Percentiles rank a stretch among this genome's conserved stretches.
These are phyloP conservation scores for Pestalotiopsis sp. DNA, from an alignment of 2,329 filamentous ascomycete genomes.

Conservation along the genomic window DNA sequence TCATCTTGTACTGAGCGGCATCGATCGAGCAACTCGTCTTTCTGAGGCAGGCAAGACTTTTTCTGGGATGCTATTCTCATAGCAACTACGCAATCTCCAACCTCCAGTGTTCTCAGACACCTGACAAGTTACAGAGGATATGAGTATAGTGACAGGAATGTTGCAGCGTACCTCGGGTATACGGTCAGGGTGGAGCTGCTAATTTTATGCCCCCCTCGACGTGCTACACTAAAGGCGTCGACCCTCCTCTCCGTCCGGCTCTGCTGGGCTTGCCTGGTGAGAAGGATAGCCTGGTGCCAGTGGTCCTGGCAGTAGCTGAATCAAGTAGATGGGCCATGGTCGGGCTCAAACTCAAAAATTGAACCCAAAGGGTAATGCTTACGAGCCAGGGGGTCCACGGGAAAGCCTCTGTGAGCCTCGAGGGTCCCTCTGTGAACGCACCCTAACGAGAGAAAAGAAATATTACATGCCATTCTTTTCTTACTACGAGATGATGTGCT, in stretches of 20 bases:
- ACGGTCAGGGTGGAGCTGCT: neutral
- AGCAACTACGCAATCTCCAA: neutral
- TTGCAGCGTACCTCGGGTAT: neutral
- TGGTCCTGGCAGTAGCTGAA: slow-evolving; percentile 4
- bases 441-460: neutral
- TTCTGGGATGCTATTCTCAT: neutral
- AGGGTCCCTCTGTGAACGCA: no score
- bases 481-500: neutral
- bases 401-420: neutral
- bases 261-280: neutral
- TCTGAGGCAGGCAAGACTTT: neutral
- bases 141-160: neutral
- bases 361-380: slow-evolving; percentile 8
- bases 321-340: neutral
- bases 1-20: neutral
- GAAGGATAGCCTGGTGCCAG: neutral
- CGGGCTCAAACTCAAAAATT: slow-evolving; percentile 5
- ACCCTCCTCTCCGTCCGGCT: neutral
- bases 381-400: neutral
- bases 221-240: neutral
- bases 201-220: neutral
- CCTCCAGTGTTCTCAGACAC: neutral
- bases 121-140: slow-evolving; percentile 3
- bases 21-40: neutral
- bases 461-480: neutral